Conservation (phyloP, 208 protist species). For the Naegleria fowleri region DNA sequence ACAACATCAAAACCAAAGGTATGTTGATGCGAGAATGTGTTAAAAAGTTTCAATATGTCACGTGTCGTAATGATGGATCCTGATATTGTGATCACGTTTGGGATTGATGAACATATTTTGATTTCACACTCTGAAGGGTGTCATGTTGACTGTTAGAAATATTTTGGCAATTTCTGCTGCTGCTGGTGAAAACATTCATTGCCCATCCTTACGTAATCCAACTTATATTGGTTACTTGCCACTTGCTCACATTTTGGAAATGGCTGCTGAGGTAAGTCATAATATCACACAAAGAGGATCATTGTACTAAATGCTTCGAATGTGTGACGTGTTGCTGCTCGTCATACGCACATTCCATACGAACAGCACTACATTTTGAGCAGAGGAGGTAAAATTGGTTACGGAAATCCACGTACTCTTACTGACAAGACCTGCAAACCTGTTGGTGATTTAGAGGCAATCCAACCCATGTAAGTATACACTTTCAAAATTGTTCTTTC, state of each 20-base stretch:
- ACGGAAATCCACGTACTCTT: neutral
- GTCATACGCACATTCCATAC: no score
- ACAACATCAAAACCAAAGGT: neutral
- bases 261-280: conserved; percentile 39
- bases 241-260: conserved; percentile 65
- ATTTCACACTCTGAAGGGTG: neutral
- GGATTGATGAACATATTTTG: neutral
- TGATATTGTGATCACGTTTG: neutral
- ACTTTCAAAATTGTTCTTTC: no score
- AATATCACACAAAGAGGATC: no score
- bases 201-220: neutral
- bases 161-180: neutral
- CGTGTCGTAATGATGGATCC: no score
- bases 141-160: neutral
- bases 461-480: neutral
- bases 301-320: no score
- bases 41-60: no score
- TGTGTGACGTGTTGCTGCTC: no score
- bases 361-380: conserved; percentile 45
- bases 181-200: neutral
- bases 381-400: conserved; percentile 38
- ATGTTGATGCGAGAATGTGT: no score
- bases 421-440: neutral
- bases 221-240: conserved; percentile 68
- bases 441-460: neutral